These are phyloP conservation scores for Thyridium curvatum DNA, from an alignment of 2,329 filamentous ascomycete species.

Conservation along the genomic window DNA sequence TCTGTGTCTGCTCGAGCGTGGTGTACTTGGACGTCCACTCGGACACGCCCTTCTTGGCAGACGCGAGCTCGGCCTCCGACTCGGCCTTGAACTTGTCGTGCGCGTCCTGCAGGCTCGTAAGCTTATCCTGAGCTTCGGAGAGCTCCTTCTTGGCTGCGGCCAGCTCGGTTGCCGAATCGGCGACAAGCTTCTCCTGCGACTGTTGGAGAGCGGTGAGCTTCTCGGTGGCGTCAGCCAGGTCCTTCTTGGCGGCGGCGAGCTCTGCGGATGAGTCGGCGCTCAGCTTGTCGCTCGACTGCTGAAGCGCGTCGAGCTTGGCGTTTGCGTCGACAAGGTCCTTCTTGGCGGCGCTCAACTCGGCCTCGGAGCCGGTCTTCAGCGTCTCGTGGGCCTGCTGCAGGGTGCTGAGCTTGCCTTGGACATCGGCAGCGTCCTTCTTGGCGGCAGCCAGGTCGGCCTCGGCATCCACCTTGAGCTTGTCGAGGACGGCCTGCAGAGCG, in stretches of 20 bases:
- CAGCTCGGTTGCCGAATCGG: constrained; percentile 17
- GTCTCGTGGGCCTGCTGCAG: constrained; percentile 20
- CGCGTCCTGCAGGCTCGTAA: constrained; percentile 10
- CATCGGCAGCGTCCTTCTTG: constrained; percentile 20
- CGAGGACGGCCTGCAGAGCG: constrained; percentile 13
- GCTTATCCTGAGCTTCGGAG: constrained; percentile 9
- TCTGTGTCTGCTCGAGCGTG: constrained; percentile 20
- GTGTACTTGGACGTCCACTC: constrained; percentile 6
- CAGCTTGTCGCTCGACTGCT: constrained; percentile 7
- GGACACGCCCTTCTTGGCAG: constrained; percentile 22
- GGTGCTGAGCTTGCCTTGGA: constrained; percentile 18
- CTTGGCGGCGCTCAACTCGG: not conserved
- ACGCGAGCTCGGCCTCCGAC: constrained; percentile 19
- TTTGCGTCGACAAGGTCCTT: constrained; percentile 14
- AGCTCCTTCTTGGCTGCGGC: constrained; percentile 10
- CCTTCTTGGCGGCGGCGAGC: constrained; percentile 10
- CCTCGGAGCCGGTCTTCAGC: constrained; percentile 12
- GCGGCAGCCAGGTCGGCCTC: constrained; percentile 17
- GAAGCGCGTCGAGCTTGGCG: constrained; percentile 15
- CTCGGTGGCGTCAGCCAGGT: constrained; percentile 11
- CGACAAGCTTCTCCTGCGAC: constrained; percentile 18
- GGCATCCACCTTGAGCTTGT: constrained; percentile 21
- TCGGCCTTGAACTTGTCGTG: constrained; percentile 16
- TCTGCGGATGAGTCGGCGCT: constrained; percentile 4
- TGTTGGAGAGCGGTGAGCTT: constrained; percentile 17